Evolutionary conservation across 306 rosid genomes (phyloP), one percentile per base, ranked within the genome.

Genomic region (Quercus wislizeni): DNA sequence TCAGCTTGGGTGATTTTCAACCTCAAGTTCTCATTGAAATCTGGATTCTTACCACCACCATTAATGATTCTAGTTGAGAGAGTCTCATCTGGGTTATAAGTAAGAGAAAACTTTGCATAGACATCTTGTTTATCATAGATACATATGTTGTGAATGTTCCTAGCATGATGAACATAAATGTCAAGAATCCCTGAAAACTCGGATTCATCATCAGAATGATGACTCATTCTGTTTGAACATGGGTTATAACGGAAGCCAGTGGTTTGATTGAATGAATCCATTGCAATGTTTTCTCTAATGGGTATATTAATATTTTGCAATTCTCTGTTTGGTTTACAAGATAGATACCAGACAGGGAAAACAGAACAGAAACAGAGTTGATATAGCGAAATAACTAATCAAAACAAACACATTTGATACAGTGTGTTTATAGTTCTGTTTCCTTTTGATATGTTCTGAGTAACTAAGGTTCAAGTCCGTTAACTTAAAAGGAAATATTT

Each of bases 81-180:
- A 1, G 91, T 88, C 82, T 92, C 93, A 62, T 94, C 98, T 8
- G 98, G 98, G 69, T 94, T 87, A 84, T 86, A 90, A 6, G 98
- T 94, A 23, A 94, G 92, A 52, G 98, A 94, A 74, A 94, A 90
- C 72, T 94, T 94, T 41, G 98, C 97, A 83, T 92, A 94, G 52
- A 94, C 97, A 85, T 94, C 98, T 72, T 94, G 98, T 17, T 94
- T 85, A n/a, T 94, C 96, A 72, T 94, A 94, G 83, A 94, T 94
- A 78, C 98, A 94, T 78, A 92, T 90, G 87, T 92, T 94, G 79
- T 92, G 98, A 80, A 94, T 92, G 78, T 94, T 90, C 80, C 90
- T 87, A 79, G 98, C 98, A 84, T 94, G 90, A 75, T 90, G 98
- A 74, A 91, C 97, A 88, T 69, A 90, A 72, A 94, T 85, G 51